Evolutionary conservation across 2,329 filamentous ascomycete species (phyloP).

Genomic region (Microcyclosporella mali): DNA sequence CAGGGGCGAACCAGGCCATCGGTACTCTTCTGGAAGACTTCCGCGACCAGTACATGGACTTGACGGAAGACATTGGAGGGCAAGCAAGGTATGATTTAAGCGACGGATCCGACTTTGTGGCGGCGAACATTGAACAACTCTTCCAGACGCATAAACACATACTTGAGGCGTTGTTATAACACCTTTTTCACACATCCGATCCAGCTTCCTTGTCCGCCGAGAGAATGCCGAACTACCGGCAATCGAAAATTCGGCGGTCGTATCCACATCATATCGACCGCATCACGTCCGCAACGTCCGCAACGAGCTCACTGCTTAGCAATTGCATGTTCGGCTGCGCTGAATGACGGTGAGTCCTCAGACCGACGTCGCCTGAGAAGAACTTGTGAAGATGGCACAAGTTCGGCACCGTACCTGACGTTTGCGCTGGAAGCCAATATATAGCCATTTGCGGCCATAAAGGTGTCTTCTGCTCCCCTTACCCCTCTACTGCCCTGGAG

Average conservation of each 20-base stretch:
- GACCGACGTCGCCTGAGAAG: conserved; percentile 4
- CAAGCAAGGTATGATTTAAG: neutral
- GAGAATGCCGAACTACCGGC: conserved; percentile 3
- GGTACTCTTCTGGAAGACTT: neutral
- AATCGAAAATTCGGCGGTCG: neutral
- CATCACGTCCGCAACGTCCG: conserved; percentile 2
- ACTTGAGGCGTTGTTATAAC: no score
- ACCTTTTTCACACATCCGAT: neutral
- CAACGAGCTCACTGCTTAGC: conserved; percentile 3
- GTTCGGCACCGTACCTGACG: neutral
- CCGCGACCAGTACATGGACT: neutral
- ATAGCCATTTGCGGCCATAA: no score
- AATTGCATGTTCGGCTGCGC: conserved; percentile 1
- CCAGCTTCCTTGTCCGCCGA: conserved; percentile 1
- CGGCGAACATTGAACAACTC: neutral
- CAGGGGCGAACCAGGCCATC: conserved; percentile 3
- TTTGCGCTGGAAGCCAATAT: no score
- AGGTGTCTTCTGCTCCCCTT: no score
- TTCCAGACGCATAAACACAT: neutral
- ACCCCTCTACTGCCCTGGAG: conserved; percentile 1
- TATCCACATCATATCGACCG: conserved; percentile 5
- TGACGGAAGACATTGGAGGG: conserved; percentile 1
- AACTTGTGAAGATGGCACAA: conserved; percentile 2
- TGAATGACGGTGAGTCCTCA: conserved; percentile 1
- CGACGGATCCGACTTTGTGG: neutral